Conservation (phyloP, 208 protist genomes). For the Borovskyia barvae region DNA sequence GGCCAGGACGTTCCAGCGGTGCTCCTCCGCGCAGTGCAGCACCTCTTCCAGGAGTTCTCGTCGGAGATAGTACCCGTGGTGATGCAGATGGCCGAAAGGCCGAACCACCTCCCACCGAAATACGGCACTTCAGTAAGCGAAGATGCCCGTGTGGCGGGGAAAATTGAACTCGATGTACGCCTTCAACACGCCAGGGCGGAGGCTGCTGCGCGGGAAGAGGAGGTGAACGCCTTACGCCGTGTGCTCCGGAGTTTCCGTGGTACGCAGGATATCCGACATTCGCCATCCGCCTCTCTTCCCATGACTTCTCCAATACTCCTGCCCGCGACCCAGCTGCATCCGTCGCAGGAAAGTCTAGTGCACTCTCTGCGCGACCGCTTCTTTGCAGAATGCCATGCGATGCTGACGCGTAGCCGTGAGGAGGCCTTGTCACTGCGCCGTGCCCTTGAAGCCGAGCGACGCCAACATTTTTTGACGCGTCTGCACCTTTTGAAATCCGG, state of each 20-base stretch:
- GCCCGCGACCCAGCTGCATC: background rate
- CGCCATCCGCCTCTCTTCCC: background rate
- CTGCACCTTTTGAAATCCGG: constrained; percentile 33
- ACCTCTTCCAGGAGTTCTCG: constrained; percentile 13
- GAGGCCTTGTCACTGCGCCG: constrained; percentile 22
- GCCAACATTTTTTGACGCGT: constrained; percentile 29
- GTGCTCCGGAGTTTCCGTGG: background rate
- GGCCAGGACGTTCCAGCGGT: constrained; percentile 12
- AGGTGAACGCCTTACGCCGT: constrained; percentile 12
- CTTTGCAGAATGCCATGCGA: constrained; percentile 23
- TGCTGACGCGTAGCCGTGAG: constrained; percentile 29
- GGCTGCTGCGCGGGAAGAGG: constrained; percentile 15
- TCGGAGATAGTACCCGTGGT: constrained; percentile 5
- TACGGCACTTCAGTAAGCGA: background rate
- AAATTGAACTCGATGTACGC: no score
- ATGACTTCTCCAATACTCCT: no score
- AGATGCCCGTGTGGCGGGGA: no score
- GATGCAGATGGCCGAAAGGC: no score
- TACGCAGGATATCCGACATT: background rate
- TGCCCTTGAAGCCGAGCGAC: constrained; percentile 39
- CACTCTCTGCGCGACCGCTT: constrained; percentile 22
- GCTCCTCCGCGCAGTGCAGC: constrained; percentile 3
- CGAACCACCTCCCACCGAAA: no score
- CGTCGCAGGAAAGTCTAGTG: constrained; percentile 13
- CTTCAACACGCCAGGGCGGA: constrained; percentile 7